Conservation (phyloP, 106 monocot genomes). For the Triglochin maritima region DNA sequence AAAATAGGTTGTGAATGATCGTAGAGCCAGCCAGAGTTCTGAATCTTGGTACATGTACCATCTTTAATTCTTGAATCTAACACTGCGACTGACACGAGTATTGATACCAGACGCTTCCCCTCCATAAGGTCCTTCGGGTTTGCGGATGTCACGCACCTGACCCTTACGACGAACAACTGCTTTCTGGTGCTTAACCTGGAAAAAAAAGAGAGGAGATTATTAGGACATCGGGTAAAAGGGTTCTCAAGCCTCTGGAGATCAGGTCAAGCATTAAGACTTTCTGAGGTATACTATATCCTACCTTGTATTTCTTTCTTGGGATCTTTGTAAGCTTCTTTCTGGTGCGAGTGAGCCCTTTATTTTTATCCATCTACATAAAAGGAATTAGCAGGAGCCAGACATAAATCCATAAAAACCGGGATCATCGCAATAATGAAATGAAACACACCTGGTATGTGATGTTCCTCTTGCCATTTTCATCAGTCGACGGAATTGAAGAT, state of each 20-base stretch:
- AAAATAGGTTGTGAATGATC: too few relatives aligned
- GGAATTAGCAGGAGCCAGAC: not conserved
- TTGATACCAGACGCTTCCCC: constrained; percentile 83
- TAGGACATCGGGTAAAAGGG: too few relatives aligned
- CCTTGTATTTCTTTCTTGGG: constrained; percentile 98
- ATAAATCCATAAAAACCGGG: not conserved
- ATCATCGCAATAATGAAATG: too few relatives aligned
- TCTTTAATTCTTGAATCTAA: constrained; percentile 46
- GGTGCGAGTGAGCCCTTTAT: constrained; percentile 68
- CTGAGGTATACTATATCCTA: constrained; percentile 1
- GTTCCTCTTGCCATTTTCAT: constrained; percentile 54
- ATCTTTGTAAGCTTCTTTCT: constrained; percentile 78
- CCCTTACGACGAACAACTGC: constrained; percentile 64
- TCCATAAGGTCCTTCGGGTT: constrained; percentile 74
- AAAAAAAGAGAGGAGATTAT: not conserved
- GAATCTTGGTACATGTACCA: too few relatives aligned
- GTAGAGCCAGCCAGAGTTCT: too few relatives aligned
- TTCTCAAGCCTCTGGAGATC: too few relatives aligned
- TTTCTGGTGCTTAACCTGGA: constrained; percentile 72
- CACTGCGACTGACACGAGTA: constrained; percentile 53
- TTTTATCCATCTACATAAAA: constrained; percentile 69
- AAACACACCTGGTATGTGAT: constrained; percentile 67
- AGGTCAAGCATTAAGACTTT: too few relatives aligned
- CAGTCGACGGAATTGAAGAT: constrained; percentile 22
- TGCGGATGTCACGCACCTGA: constrained; percentile 75